These are phyloP conservation scores for Solanum hybrid DNA, from an alignment of 305 asterid genomes.

Conservation along the genomic window DNA sequence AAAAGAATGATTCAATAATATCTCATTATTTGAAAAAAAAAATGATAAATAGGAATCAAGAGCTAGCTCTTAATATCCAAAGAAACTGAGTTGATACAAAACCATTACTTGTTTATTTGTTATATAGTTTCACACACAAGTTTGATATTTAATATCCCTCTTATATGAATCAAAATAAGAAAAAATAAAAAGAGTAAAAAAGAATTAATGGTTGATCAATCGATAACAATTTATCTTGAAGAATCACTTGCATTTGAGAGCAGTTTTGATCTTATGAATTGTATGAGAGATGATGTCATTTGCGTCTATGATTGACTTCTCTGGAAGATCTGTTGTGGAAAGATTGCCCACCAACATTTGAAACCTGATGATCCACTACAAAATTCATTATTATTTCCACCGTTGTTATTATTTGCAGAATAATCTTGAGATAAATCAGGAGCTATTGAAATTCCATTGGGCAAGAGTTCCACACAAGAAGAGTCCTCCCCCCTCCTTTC, in stretches of 20 bases:
- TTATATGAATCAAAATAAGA: not conserved
- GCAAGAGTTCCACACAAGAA: no score
- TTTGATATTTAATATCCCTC: not conserved
- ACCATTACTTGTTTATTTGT: not conserved
- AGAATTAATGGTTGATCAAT: no score
- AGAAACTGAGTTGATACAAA: not conserved
- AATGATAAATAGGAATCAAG: not conserved
- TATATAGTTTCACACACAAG: not conserved
- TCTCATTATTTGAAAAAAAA: not conserved
- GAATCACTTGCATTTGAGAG: not conserved
- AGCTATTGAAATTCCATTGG: not conserved
- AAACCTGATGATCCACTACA: slow-evolving; percentile 18
- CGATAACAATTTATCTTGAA: not conserved
- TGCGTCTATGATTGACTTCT: not conserved
- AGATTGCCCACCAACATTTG: not conserved
- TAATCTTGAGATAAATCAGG: no score
- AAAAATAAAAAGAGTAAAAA: no score
- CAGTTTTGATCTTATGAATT: not conserved
- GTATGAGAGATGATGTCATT: not conserved
- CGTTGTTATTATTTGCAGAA: not conserved
- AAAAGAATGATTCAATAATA: not conserved
- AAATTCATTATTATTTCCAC: slow-evolving; percentile 5
- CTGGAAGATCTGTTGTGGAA: not conserved
- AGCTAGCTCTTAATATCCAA: not conserved
- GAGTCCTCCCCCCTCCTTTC: not conserved